Conservation (phyloP, 2,329 filamentous ascomycete species). For the Sclerotinia minor region DNA sequence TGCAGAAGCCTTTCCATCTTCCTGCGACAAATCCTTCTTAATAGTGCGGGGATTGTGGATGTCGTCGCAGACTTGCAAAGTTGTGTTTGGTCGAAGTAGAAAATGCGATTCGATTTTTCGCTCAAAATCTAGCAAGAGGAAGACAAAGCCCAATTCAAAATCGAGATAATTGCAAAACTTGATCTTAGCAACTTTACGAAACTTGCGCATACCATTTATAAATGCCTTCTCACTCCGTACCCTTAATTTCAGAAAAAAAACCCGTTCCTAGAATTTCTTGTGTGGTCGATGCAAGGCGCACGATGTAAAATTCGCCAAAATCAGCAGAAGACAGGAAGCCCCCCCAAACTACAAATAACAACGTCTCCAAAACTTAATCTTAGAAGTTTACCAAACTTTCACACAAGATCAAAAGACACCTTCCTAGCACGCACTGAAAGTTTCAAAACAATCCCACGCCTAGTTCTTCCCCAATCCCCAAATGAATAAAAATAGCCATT, state of each 20-base stretch:
- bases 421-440: accelerated
- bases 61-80: not conserved
- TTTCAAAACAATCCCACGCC: not conserved
- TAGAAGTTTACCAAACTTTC: not conserved
- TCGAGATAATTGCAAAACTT: not conserved
- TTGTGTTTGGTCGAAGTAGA: not conserved
- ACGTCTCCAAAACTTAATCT: slow-evolving; percentile 3
- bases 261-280: accelerated
- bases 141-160: not conserved
- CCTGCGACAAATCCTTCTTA: not conserved
- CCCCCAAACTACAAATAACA: slow-evolving; percentile 1
- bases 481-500: not conserved
- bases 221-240: accelerated
- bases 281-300: not conserved
- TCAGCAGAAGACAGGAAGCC: not conserved
- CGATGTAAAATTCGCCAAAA: slow-evolving; percentile 16
- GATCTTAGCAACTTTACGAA: not conserved
- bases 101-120: slow-evolving; percentile 1
- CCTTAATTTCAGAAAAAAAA: not conserved
- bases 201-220: not conserved
- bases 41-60: not conserved
- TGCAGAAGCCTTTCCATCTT: not conserved
- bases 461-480: not conserved
- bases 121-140: not conserved
- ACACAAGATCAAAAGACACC: accelerated